Evolutionary conservation across 805 yeast species (phyloP), one percentile per base, ranked within the genome.

Genomic region (Diddensiella caesifluorescens): DNA sequence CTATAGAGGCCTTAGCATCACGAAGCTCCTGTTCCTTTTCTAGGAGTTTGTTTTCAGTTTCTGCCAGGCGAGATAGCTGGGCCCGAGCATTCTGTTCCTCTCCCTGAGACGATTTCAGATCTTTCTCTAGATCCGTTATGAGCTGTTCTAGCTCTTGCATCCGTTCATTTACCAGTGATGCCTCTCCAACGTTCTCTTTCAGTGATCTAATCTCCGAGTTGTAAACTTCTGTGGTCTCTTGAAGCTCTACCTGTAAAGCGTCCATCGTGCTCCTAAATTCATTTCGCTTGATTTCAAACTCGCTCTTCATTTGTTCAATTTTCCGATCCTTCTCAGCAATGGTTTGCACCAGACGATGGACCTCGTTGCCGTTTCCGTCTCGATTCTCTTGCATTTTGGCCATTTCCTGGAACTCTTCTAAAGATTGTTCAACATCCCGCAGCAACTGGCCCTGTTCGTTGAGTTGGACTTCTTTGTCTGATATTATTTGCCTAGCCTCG

Each of bases 351-450:
- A 64, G 42, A 41, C 60, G 64, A 34, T 56, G 39, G 52, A 38
- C n/a, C 35, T 40, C 39, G 46, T 55, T 36, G 33, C 38, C 22
- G 22, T 37, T 28, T 23, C 54, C 55, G 35, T 60, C 63, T 31
- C 55, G 51, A 29, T 50, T 54, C 37, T 19, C 60, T 18, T 46
- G 48, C 10, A 48, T 31, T 22, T 25, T 39, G 9, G 51, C 48
- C 26, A 57, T 40, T 22, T 39, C 33, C 34, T 56, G 53, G 19
- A 55, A 51, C 35, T 75, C 76, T 31, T 65, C 65, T 2, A 77
- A 69, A 2, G 77, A 70, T 6, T 57, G 52, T 48, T 71, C 73
- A 49, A 76, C 56, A 20, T 75, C 80, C 38, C 62, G 59, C 32
- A 77, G 60, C 35, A 75, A 67, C n/a, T 55, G 53, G 35, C 63